Percentiles rank a stretch among this genome's conserved stretches.
Evolutionary conservation across 768 basidiomycete genomes (phyloP).

Genomic region (Hirschioporus abietinus): DNA sequence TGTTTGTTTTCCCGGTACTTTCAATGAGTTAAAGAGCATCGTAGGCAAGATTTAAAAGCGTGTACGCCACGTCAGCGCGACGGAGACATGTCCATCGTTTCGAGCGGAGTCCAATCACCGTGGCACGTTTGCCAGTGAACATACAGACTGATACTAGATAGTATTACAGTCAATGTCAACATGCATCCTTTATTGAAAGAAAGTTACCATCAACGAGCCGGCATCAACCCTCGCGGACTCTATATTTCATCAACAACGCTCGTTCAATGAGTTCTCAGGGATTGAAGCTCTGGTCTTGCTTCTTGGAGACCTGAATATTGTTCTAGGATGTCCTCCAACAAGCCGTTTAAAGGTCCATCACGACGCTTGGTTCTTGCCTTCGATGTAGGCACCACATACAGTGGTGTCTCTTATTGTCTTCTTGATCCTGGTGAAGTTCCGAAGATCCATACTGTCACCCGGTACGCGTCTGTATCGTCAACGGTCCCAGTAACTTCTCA

Average conservation of each 20-base stretch:
- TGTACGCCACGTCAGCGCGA: no score
- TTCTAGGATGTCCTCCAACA: slow-evolving; percentile 27
- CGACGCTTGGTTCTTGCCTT: slow-evolving; percentile 45
- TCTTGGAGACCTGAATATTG: background rate
- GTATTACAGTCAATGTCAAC: no score
- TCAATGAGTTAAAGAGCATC: no score
- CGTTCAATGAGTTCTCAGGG: background rate
- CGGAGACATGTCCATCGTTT: no score
- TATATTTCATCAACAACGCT: background rate
- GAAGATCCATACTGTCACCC: background rate
- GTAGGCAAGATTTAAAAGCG: no score
- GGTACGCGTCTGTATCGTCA: background rate
- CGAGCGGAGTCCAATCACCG: no score
- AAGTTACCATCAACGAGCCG: background rate
- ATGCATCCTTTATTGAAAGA: no score
- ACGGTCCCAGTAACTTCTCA: background rate
- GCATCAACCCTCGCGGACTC: no score
- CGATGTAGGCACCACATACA: slow-evolving; percentile 49
- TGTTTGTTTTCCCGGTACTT: no score
- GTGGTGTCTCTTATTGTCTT: slow-evolving; percentile 44
- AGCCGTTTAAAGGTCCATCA: slow-evolving; percentile 33
- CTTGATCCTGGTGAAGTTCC: slow-evolving; percentile 27
- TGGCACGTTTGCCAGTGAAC: no score
- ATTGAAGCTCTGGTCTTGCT: background rate
- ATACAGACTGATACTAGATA: no score